phyloP scores from a whole-genome alignment of 495 filamentous ascomycete genomes.

The Neurospora sp. region DNA sequence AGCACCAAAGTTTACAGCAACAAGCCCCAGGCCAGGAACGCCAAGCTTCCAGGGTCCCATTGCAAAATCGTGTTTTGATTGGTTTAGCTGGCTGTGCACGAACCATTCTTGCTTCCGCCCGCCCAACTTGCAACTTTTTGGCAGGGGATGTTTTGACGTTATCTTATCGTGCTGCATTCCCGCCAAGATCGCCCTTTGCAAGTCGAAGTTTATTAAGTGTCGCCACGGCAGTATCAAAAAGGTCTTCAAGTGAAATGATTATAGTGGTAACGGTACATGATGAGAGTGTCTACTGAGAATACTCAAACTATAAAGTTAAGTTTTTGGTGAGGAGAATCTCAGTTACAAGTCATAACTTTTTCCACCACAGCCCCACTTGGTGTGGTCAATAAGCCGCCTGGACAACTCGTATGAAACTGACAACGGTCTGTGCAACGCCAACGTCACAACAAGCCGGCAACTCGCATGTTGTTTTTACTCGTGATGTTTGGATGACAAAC shows the following conservation, averaged over 20 bases:
- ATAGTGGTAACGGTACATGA: too few species aligned
- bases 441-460: not conserved
- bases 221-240: not conserved
- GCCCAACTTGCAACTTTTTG: not conserved
- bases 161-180: not conserved
- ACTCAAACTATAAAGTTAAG: not conserved
- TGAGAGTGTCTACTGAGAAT: not conserved
- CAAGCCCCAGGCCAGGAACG: not conserved
- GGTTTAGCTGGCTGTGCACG: not conserved
- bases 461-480: not conserved
- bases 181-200: not conserved
- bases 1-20: not conserved
- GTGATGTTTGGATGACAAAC: not conserved
- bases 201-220: not conserved
- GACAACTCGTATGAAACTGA: not conserved
- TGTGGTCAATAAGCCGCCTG: not conserved
- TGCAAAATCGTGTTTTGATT: not conserved
- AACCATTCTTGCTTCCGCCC: not conserved
- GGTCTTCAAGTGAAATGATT: too few species aligned
- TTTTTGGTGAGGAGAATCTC: not conserved
- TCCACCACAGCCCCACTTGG: not conserved
- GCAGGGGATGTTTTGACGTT: not conserved
- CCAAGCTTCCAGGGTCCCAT: not conserved
- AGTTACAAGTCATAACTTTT: not conserved
- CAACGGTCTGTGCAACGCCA: not conserved